A percentile compares a stretch with the other conserved stretches of the same genome.
Conservation (phyloP, 73 alveolate genomes). For the Paramecium sonneborni region DNA sequence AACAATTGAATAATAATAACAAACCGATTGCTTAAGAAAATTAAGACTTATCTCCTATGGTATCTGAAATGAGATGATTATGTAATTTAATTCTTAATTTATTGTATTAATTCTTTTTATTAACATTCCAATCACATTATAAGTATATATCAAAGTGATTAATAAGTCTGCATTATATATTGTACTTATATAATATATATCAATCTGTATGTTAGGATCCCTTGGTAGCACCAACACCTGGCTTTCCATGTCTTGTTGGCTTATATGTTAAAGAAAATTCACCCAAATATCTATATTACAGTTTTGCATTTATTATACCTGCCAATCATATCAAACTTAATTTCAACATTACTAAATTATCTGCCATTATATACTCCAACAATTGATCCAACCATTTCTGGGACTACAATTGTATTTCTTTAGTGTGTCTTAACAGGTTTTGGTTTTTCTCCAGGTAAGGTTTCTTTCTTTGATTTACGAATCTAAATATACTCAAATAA, state of each 20-base stretch:
- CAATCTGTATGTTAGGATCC: constrained; percentile 63
- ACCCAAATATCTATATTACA: constrained; percentile 68
- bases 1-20: neutral
- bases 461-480: constrained; percentile 73
- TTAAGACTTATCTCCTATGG: neutral
- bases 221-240: constrained; percentile 83
- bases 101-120: neutral
- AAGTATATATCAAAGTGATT: neutral
- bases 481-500: constrained; percentile 3
- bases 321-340: constrained; percentile 97
- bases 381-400: constrained; percentile 94
- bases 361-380: constrained; percentile 94
- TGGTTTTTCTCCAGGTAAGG: constrained; percentile 95
- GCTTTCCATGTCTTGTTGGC: constrained; percentile 80
- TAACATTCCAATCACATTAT: neutral
- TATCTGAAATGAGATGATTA: neutral
- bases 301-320: constrained; percentile 50
- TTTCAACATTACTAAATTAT: constrained; percentile 89
- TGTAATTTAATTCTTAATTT: neutral
- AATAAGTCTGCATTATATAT: neutral
- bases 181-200: constrained; percentile 10
- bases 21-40: neutral
- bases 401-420: constrained; percentile 93
- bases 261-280: constrained; percentile 79
- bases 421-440: constrained; percentile 95